phyloP scores from a whole-genome alignment of 768 basidiomycete species.

The Phanerodontia chrysosporium region DNA sequence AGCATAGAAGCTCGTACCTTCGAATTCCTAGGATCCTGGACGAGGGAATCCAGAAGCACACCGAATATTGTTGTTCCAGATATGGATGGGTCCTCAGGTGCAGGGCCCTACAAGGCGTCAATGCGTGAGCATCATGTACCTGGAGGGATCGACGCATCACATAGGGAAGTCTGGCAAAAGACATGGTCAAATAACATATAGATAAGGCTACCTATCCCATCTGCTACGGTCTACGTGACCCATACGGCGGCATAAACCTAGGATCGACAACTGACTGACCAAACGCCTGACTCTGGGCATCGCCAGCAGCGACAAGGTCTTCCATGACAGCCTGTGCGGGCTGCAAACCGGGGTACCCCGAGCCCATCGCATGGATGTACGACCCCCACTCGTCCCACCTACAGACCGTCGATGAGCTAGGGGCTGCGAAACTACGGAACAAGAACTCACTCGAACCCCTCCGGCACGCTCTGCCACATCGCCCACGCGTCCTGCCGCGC shows the following conservation, averaged over 20 bases:
- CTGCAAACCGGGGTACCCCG: background rate
- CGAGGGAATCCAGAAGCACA: too few relatives aligned
- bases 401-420: background rate
- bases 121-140: too few relatives aligned
- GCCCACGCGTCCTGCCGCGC: slow-evolving; percentile 41
- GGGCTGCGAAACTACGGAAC: background rate
- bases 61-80: too few relatives aligned
- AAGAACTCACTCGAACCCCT: slow-evolving; percentile 52
- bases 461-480: slow-evolving; percentile 61
- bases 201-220: too few relatives aligned
- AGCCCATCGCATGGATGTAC: slow-evolving; percentile 22
- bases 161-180: too few relatives aligned
- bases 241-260: background rate
- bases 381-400: slow-evolving; percentile 37
- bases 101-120: too few relatives aligned
- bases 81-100: too few relatives aligned
- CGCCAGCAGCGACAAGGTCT: background rate
- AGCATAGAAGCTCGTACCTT: too few relatives aligned
- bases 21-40: too few relatives aligned
- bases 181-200: too few relatives aligned
- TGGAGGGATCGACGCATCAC: too few relatives aligned
- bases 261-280: background rate
- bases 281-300: background rate
- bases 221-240: too few relatives aligned
- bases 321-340: background rate